A percentile compares a stretch with the other conserved stretches of the same genome.
phyloP scores from a whole-genome alignment of 306 rosid genomes.

The Corylus avellana region DNA sequence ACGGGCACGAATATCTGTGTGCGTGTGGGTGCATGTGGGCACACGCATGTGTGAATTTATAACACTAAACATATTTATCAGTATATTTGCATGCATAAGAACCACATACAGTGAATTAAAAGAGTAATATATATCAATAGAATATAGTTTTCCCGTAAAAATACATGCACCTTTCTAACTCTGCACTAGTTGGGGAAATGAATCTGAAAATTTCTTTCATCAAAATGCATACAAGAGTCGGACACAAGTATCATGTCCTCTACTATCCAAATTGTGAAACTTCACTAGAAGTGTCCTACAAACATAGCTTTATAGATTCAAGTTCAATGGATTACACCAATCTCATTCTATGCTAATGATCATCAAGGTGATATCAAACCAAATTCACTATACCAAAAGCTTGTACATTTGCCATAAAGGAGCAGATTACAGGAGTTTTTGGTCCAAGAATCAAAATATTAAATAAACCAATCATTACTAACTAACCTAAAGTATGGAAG shows the following conservation, averaged over 20 bases:
- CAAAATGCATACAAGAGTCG: not conserved
- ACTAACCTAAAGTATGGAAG: conserved; percentile 43
- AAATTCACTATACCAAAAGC: conserved; percentile 35
- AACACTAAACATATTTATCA: not conserved
- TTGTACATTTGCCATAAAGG: conserved; percentile 44
- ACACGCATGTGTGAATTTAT: not conserved
- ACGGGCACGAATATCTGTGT: not conserved
- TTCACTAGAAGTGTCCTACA: not conserved
- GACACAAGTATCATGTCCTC: conserved; percentile 1
- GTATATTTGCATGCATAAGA: not conserved
- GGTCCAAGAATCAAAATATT: conserved; percentile 35
- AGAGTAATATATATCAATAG: not conserved
- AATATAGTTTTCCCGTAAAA: not conserved
- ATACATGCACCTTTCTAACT: not conserved
- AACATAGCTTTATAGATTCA: not conserved
- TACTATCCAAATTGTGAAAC: not conserved
- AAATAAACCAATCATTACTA: conserved; percentile 33
- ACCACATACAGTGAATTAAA: not conserved
- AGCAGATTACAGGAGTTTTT: conserved; percentile 41
- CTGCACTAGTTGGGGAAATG: not conserved
- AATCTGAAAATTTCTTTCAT: not conserved
- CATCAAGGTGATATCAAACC: conserved; percentile 21
- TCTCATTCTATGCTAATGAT: conserved; percentile 15
- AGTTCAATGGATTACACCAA: conserved; percentile 28
- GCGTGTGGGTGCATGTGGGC: no score